Evolutionary conservation across 2,329 filamentous ascomycete genomes (phyloP).

Genomic region (Colletotrichum graminicola): DNA sequence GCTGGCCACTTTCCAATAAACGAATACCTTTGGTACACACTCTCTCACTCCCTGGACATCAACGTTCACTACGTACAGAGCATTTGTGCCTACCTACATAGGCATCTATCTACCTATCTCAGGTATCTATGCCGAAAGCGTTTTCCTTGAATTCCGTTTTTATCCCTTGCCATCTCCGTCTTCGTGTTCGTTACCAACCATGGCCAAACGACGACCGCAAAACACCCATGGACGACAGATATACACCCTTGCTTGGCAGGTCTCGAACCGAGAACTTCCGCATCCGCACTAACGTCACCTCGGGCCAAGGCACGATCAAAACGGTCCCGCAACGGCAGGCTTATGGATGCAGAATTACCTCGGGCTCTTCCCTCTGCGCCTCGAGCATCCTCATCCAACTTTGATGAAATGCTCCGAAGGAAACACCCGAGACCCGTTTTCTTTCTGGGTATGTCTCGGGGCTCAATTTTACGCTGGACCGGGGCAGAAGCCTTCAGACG

Average conservation of each 20-base stretch:
- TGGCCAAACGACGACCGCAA: not conserved
- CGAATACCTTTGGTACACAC: not conserved
- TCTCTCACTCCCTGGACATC: not conserved
- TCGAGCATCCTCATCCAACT: constrained; percentile 37
- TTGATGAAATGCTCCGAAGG: constrained; percentile 40
- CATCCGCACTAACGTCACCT: not conserved
- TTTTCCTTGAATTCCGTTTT: not conserved
- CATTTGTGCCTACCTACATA: not conserved
- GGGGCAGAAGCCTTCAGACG: constrained; percentile 35
- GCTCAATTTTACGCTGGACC: constrained; percentile 30
- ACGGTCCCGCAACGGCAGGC: not conserved
- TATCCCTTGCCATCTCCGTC: not conserved
- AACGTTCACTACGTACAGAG: not conserved
- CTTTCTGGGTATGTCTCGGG: constrained; percentile 28
- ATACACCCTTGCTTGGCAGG: not conserved
- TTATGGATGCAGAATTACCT: not conserved
- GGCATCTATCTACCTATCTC: not conserved
- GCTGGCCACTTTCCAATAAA: not conserved
- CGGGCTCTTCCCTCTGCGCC: constrained; percentile 17
- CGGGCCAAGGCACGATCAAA: not conserved
- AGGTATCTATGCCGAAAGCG: not conserved
- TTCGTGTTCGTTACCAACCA: constrained; percentile 13
- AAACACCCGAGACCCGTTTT: constrained; percentile 38
- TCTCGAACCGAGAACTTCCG: not conserved
- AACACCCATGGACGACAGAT: not conserved